Conservation (phyloP, 1,139 yeast species). For the Yamadazyma diospyri region DNA sequence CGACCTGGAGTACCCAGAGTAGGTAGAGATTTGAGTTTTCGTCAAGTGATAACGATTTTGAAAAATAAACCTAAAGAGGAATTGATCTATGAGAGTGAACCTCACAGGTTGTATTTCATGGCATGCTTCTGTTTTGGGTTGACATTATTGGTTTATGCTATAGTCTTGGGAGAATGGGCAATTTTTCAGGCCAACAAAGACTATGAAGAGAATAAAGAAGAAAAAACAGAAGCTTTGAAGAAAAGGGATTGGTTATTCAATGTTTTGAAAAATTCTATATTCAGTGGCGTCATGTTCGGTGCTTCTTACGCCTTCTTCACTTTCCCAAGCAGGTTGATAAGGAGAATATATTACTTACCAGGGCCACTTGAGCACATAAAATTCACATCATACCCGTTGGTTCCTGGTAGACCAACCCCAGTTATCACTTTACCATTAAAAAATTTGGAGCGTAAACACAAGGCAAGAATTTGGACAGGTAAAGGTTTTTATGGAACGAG, state of each 20-base stretch:
- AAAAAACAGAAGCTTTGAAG: slow-evolving; percentile 30
- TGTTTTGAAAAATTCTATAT: slow-evolving; percentile 25
- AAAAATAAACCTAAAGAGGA: slow-evolving; percentile 61
- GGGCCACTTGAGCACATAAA: slow-evolving; percentile 51
- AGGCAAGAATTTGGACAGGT: slow-evolving; percentile 76
- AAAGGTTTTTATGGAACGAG: slow-evolving; percentile 85
- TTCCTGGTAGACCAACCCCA: slow-evolving; percentile 79
- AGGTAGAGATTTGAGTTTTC: slow-evolving; percentile 52
- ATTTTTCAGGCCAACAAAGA: slow-evolving; percentile 53
- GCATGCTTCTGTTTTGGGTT: slow-evolving; percentile 68
- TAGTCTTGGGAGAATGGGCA: slow-evolving; percentile 59
- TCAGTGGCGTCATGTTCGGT: slow-evolving; percentile 37
- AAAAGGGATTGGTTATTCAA: slow-evolving; percentile 39
- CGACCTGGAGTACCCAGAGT: slow-evolving; percentile 73
- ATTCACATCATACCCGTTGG: slow-evolving; percentile 68
- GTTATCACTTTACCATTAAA: slow-evolving; percentile 64
- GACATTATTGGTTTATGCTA: slow-evolving; percentile 63
- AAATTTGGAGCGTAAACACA: slow-evolving; percentile 52
- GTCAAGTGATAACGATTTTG: slow-evolving; percentile 62
- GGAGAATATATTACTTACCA: slow-evolving; percentile 78
- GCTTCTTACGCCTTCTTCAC: slow-evolving; percentile 45
- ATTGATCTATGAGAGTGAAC: slow-evolving; percentile 77
- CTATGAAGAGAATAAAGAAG: slow-evolving; percentile 56
- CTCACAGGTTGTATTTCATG: slow-evolving; percentile 72
- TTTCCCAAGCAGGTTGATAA: slow-evolving; percentile 64